These are phyloP conservation scores for Picea sitchensis DNA, from an alignment of 75 land plant genomes.

Conservation along the genomic window DNA sequence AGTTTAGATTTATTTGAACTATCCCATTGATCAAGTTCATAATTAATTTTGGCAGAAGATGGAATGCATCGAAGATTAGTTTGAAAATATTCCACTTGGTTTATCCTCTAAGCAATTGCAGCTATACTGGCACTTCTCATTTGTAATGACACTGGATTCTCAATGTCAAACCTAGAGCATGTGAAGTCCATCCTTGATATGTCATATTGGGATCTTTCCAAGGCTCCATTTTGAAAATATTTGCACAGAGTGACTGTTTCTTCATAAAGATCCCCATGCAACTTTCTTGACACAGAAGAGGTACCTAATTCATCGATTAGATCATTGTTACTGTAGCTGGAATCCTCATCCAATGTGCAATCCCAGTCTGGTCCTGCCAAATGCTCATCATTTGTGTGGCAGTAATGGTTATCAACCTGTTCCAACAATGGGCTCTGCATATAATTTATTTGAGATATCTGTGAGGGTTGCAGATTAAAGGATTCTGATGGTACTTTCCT, in stretches of 20 bases:
- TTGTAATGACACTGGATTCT: background rate
- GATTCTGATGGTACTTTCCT: background rate
- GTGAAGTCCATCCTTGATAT: too few species aligned
- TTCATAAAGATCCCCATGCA: background rate
- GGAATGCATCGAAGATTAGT: background rate
- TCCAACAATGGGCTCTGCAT: background rate
- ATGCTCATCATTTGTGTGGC: background rate
- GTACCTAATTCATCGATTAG: slow-evolving; percentile 1
- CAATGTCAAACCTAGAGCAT: background rate
- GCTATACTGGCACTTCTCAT: background rate
- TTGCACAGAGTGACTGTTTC: background rate
- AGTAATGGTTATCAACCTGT: background rate
- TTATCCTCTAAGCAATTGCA: background rate
- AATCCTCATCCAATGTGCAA: slow-evolving; percentile 1
- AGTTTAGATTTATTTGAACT: background rate
- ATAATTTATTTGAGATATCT: background rate
- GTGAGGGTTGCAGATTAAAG: background rate
- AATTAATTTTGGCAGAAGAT: slow-evolving; percentile 1
- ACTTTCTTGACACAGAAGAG: background rate
- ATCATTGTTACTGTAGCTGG: background rate
- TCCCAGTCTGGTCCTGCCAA: background rate
- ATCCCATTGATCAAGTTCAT: background rate
- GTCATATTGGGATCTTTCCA: background rate
- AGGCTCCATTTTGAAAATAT: background rate
- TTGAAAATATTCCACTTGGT: background rate